These are phyloP conservation scores for Corrigiola litoralis DNA, from an alignment of 179 eudicot genomes.

Conservation along the genomic window DNA sequence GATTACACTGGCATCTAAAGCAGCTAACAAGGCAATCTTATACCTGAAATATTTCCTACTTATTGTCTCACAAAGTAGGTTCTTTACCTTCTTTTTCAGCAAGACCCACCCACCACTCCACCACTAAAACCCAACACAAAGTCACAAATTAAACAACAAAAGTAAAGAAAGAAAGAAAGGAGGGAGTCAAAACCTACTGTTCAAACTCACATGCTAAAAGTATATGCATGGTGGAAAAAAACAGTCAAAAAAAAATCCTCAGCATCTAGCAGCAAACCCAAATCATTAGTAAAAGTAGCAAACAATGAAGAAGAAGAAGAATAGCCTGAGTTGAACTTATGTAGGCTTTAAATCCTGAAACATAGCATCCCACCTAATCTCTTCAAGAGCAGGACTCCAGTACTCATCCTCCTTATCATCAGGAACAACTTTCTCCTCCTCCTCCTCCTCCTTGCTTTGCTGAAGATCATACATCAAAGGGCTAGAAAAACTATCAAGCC, in stretches of 20 bases:
- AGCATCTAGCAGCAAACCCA: constrained; percentile 13
- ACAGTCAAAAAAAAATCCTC: neutral
- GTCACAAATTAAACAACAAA: neutral
- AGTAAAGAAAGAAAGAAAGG: neutral
- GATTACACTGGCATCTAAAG: constrained; percentile 23
- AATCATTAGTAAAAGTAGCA: neutral
- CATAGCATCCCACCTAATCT: constrained; percentile 95
- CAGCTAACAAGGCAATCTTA: constrained; percentile 8
- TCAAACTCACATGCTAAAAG: constrained; percentile 6
- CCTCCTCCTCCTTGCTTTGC: constrained; percentile 33
- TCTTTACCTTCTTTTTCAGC: neutral
- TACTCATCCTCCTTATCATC: constrained; percentile 25
- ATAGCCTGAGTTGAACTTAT: constrained; percentile 9
- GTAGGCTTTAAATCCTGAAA: constrained; percentile 87
- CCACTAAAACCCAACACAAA: neutral
- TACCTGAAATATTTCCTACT: constrained; percentile 1
- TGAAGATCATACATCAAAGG: constrained; percentile 45
- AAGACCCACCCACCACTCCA: constrained; percentile 5
- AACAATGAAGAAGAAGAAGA: neutral
- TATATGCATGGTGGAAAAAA: neutral
- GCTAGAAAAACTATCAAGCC: constrained; percentile 56
- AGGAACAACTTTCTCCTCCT: constrained; percentile 27
- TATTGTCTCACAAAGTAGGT: constrained; percentile 8
- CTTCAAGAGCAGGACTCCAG: constrained; percentile 66
- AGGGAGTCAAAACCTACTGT: constrained; percentile 17